Base-by-base conservation (phyloP, 2,329 filamentous ascomycete species). In the Clarireedia sp. region DNA sequence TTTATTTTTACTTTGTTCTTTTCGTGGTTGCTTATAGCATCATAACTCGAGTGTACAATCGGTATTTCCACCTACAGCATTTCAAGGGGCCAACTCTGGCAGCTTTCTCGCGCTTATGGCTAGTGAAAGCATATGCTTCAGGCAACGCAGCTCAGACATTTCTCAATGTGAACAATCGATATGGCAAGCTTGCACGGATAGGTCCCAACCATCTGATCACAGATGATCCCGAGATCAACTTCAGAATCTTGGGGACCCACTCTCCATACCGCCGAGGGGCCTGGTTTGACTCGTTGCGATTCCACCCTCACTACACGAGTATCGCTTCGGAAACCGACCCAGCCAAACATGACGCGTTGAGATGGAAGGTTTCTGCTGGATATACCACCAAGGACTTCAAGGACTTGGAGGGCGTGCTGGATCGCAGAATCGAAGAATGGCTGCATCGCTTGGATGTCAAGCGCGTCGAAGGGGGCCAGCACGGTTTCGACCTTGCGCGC, bases 141-240 rank as follows among this genome's bases (percentile, higher is more conserved):
- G 40, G 19, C 14, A 6, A 44, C 14, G 19, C 16, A n/a, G 40
- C 40, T 8, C 16, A 44, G 40, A 21, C 19, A 8, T 44, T 44
- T n/a, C 16, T 44, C 6, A 21, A 44, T n/a, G 40, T 21, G 40
- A 44, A 44, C n/a, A n/a, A 44, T n/a, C 14, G 19, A 44, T 44
- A 44, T n/a, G 40, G 40, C 19, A n/a, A 44, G 14, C 33, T 37
- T 14, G 60, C 55, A 14, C 57, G 62, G 3, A 57, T 63, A 48
- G 61, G 57, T 16, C 63, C 62, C 4, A 61, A 64, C 46, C 45
- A 40, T 9, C 45, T 64, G 8, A n/a, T 62, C 5, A 63, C 59
- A 5, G 54, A 54, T 23, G 57, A 60, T 26, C 57, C 60, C 10
- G 61, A 63, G 40, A 44, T 21, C n/a, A n/a, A 21, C 16, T 21